Conservation (phyloP, 257 asterid species). For the Cordia subcordata region DNA sequence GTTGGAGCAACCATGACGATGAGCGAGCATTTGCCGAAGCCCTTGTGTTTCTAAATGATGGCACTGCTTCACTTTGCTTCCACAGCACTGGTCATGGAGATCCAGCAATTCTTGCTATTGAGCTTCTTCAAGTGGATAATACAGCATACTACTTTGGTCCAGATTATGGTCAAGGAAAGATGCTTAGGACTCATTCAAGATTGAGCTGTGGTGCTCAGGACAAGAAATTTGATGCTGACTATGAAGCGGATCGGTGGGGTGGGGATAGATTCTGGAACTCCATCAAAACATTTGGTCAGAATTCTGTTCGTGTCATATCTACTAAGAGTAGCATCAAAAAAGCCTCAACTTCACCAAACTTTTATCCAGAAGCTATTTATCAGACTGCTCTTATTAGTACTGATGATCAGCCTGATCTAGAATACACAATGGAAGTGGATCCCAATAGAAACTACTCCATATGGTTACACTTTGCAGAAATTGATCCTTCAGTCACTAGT, state of each 20-base stretch:
- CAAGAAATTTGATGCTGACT: slow-evolving; percentile 70
- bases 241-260: slow-evolving; percentile 78
- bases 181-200: slow-evolving; percentile 73
- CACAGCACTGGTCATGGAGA: slow-evolving; percentile 98
- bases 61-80: slow-evolving; percentile 84
- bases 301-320: slow-evolving; percentile 40
- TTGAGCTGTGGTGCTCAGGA: slow-evolving; percentile 60
- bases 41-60: slow-evolving; percentile 74
- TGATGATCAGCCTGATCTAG: slow-evolving; percentile 53
- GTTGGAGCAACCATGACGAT: slow-evolving; percentile 89
- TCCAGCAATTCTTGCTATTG: slow-evolving; percentile 88
- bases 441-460: slow-evolving; percentile 79
- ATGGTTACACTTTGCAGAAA: slow-evolving; percentile 97
- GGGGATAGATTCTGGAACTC: slow-evolving; percentile 92
- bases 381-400: slow-evolving; percentile 66
- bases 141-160: slow-evolving; percentile 66
- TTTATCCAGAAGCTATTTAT: slow-evolving; percentile 82
- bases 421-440: slow-evolving; percentile 72
- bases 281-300: slow-evolving; percentile 46
- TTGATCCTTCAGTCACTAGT: slow-evolving; percentile 59
- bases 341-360: slow-evolving; percentile 66
- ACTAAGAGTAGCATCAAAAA: slow-evolving; percentile 40
- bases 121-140: slow-evolving; percentile 82
- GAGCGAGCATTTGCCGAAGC: slow-evolving; percentile 75
- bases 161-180: slow-evolving; percentile 73